Percentiles rank a stretch among this genome's conserved stretches.
Evolutionary conservation across 139 green algal species (phyloP).

Genomic region (Klebsormidium nitens): DNA sequence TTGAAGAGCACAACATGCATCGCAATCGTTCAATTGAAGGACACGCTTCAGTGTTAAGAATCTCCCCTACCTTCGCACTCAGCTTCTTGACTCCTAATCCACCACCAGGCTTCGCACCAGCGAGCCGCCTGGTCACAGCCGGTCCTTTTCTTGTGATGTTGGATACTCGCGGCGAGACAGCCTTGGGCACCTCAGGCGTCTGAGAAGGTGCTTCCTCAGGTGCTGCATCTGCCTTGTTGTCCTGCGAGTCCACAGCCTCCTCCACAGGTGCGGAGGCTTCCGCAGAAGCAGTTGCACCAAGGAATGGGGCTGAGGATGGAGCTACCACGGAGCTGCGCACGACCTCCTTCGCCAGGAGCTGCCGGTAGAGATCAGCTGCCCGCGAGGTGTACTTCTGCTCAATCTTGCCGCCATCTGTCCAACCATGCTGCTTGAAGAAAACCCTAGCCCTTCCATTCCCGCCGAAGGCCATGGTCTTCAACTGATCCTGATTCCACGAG

Average conservation of each 20-base stretch:
- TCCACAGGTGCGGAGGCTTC: too few relatives aligned
- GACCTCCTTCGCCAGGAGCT: slow-evolving; percentile 83
- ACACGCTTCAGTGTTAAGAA: not conserved
- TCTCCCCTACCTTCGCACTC: slow-evolving; percentile 46
- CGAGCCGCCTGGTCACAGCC: too few relatives aligned
- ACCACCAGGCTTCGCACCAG: slow-evolving; percentile 19
- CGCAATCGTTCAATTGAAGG: not conserved
- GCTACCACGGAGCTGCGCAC: slow-evolving; percentile 43
- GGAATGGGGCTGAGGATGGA: too few relatives aligned
- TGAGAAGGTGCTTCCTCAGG: too few relatives aligned
- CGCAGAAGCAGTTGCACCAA: not conserved
- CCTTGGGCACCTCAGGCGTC: too few relatives aligned
- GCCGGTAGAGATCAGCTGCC: slow-evolving; percentile 83
- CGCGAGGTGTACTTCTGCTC: slow-evolving; percentile 90
- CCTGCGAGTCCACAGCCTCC: too few relatives aligned
- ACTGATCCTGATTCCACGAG: slow-evolving; percentile 89
- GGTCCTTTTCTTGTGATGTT: too few relatives aligned
- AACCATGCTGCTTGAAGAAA: slow-evolving; percentile 99
- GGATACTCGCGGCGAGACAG: too few relatives aligned
- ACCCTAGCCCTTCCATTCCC: slow-evolving; percentile 80
- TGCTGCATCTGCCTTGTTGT: too few relatives aligned
- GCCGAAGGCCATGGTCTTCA: slow-evolving; percentile 81
- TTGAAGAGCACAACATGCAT: not conserved
- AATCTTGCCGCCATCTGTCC: slow-evolving; percentile 83
- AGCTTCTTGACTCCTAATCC: slow-evolving; percentile 84